These are phyloP conservation scores for Truncatella angustata DNA, from an alignment of 2,329 filamentous ascomycete genomes.

Conservation along the genomic window DNA sequence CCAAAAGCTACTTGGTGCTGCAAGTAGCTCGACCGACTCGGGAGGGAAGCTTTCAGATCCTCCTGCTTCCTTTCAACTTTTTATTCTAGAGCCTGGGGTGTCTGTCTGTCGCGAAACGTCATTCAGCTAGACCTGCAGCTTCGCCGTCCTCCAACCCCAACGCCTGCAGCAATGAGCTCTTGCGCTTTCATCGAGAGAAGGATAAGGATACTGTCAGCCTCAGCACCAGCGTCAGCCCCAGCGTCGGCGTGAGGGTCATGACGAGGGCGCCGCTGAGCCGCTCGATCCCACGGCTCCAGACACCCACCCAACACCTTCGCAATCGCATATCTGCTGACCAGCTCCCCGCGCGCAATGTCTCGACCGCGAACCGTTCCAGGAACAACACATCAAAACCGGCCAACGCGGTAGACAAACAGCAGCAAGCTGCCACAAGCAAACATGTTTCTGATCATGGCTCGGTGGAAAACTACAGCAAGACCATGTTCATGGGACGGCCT, in stretches of 20 bases:
- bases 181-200: background rate
- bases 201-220: too few species aligned
- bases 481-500: background rate
- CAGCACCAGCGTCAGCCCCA: too few species aligned
- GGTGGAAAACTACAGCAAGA: too few species aligned
- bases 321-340: too few species aligned
- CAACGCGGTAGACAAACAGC: too few species aligned
- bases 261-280: constrained; percentile 1
- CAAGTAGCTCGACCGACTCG: background rate
- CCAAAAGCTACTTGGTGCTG: background rate
- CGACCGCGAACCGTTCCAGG: too few species aligned
- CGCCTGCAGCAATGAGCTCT: constrained; percentile 5
- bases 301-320: background rate
- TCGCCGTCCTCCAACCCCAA: too few species aligned
- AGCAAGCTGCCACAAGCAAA: too few species aligned
- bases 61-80: too few species aligned
- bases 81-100: too few species aligned
- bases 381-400: too few species aligned
- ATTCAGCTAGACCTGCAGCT: background rate
- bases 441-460: too few species aligned
- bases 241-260: constrained; percentile 11
- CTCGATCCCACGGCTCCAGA: background rate
- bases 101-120: background rate
- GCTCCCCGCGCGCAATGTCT: background rate
- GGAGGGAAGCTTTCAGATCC: background rate